Base-by-base conservation (phyloP, 2,329 filamentous ascomycete species). In the Venturia aucupariae region DNA sequence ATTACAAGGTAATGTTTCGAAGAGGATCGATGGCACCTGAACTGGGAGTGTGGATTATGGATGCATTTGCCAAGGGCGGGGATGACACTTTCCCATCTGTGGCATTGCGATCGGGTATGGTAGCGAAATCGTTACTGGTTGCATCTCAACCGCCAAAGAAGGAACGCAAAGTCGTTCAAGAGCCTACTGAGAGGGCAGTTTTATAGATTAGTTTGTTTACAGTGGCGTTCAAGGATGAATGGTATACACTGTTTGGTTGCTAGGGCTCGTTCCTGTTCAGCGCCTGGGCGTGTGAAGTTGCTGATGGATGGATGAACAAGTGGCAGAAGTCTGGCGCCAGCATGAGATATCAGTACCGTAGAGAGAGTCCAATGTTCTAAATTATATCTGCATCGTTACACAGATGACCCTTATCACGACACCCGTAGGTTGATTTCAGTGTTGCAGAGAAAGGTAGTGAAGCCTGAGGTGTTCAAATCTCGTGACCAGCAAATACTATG, bases 1-100 rank as follows among this genome's bases (percentile, higher is more conserved):
- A 64, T 22, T 64, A 64, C 35, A 60, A 54, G 11, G 55, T 64
- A 22, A 60, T 42, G 39, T 57, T 64, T 15, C n/a, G 51, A 13
- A 10, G 63, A 32, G 39, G 54, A 13, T 30, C 27, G 4, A 55
- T 51, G 44, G 41, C 24, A 3, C 30, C 42, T 15, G 32, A 44
- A 3, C 27, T 38, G 7, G 63, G 63, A 3, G 44, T 64, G 13
- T 64, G 63, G 63, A 51, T 64, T 10, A 42, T 64, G 30, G 63
- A 61, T 32, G 63, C 42, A 3, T 63, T 63, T 19, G 62, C 46
- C 1, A 39, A 39, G 6, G 62, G 46, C 19, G 35, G 42, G 0
- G 41, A 41, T 22, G 62, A 63, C 39, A 35, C 62, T 24, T 63
- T 63, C 35, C 32, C 44, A 10, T 63, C 35, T 27, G 22, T 63